Conservation (phyloP, 129 eudicot species). For the Erigeron canadensis region DNA sequence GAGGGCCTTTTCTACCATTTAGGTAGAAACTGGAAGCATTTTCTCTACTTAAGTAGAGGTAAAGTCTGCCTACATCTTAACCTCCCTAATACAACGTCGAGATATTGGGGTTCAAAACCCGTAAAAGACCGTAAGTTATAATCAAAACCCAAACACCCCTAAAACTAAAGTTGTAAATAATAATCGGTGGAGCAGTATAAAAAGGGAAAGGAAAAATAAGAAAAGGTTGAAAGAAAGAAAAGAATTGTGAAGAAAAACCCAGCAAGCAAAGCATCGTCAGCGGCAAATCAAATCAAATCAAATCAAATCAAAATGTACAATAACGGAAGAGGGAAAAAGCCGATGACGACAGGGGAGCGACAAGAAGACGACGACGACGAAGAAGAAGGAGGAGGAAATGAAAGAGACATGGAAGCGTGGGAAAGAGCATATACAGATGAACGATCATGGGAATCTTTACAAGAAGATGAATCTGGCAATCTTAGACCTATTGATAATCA, state of each 20-base stretch:
- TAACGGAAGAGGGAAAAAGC: conserved; percentile 45
- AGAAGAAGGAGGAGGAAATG: conserved; percentile 44
- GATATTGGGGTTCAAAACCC: no score
- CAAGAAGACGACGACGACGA: conserved; percentile 35
- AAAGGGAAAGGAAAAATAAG: not conserved
- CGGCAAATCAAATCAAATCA: not conserved
- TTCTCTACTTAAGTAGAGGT: no score
- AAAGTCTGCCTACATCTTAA: no score
- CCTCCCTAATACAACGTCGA: no score
- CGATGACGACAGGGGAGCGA: conserved; percentile 17
- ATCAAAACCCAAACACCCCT: not conserved
- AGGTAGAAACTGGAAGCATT: no score
- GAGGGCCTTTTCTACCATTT: no score
- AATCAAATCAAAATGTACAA: conserved; percentile 25
- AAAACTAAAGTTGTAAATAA: not conserved
- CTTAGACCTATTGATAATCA: conserved; percentile 87
- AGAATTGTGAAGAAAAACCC: not conserved
- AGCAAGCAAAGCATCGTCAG: conserved; percentile 22
- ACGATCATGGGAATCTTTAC: conserved; percentile 95
- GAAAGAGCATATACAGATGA: conserved; percentile 95
- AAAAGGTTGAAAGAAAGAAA: not conserved
- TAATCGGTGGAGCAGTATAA: not conserved
- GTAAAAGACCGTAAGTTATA: no score
- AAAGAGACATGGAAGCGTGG: conserved; percentile 73
- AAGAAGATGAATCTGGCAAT: conserved; percentile 93